Conservation (phyloP, 2,329 filamentous ascomycete genomes). For the Fusarium goolgardi region DNA sequence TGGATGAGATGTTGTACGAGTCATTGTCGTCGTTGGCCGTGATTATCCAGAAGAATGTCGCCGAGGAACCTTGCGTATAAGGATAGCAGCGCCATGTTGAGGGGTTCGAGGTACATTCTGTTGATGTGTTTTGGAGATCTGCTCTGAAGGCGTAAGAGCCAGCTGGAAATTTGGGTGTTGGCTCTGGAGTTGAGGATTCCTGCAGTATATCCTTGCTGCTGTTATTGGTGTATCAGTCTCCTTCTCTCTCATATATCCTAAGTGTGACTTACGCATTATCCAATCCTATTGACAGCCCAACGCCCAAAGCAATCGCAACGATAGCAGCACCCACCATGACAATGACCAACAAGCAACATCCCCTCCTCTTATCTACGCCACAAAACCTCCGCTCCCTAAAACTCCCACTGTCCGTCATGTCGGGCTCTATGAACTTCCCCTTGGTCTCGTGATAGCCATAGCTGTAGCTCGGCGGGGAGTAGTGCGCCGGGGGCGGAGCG, state of each 20-base stretch:
- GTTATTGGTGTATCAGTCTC: slow-evolving; percentile 11
- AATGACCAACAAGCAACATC: slow-evolving; percentile 52
- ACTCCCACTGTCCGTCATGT: slow-evolving; percentile 21
- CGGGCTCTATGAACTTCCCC: slow-evolving; percentile 31
- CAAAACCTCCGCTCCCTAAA: slow-evolving; percentile 17
- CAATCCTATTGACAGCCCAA: slow-evolving; percentile 57
- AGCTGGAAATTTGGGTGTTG: slow-evolving; percentile 62
- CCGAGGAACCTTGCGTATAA: slow-evolving; percentile 56
- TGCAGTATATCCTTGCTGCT: slow-evolving; percentile 10
- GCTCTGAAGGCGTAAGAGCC: slow-evolving; percentile 72
- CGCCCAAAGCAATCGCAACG: slow-evolving; percentile 53
- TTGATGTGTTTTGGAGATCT: slow-evolving; percentile 63
- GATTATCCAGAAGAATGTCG: slow-evolving; percentile 73
- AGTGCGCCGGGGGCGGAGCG: slow-evolving; percentile 28
- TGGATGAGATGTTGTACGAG: slow-evolving; percentile 66
- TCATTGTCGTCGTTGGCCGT: slow-evolving; percentile 51
- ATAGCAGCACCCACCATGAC: slow-evolving; percentile 48
- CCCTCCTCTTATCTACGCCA: slow-evolving; percentile 26
- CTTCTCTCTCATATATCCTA: background rate
- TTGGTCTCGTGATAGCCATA: slow-evolving; percentile 38
- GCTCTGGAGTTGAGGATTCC: slow-evolving; percentile 20
- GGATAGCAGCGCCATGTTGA: slow-evolving; percentile 73
- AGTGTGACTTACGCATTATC: slow-evolving; percentile 50
- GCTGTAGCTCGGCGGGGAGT: slow-evolving; percentile 40
- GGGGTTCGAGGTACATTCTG: slow-evolving; percentile 68